phyloP scores from a whole-genome alignment of 495 filamentous ascomycete genomes.

The Neurospora sp. region DNA sequence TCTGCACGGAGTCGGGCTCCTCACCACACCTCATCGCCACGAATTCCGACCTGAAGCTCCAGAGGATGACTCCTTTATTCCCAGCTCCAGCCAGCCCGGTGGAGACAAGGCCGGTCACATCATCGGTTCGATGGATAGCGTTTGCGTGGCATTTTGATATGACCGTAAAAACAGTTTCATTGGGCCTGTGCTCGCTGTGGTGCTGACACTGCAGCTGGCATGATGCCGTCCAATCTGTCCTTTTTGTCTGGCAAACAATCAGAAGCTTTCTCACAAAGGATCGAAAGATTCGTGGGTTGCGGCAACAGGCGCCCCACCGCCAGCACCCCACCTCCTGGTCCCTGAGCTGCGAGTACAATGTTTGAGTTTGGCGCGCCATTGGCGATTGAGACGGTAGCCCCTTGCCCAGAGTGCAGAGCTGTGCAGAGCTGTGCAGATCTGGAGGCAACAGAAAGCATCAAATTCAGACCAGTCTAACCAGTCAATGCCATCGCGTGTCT shows the following conservation, averaged over 20 bases:
- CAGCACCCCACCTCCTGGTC: neutral
- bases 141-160: neutral
- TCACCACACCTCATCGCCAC: neutral
- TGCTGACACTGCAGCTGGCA: neutral
- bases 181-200: neutral
- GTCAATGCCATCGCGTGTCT: neutral
- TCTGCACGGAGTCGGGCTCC: neutral
- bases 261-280: neutral
- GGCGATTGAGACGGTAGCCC: neutral
- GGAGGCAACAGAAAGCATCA: neutral
- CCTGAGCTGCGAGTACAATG: neutral
- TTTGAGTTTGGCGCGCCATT: neutral
- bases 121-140: conserved; percentile 10
- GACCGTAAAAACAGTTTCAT: neutral
- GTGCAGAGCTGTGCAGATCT: neutral
- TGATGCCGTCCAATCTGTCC: neutral
- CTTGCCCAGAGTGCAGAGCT: neutral
- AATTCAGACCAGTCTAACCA: neutral
- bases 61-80: neutral
- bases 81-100: conserved; percentile 1
- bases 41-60: neutral
- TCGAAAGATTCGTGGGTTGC: neutral
- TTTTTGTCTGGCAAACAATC: neutral
- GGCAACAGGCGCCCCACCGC: neutral
- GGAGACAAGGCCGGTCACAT: conserved; percentile 11